Evolutionary conservation across 2,329 filamentous ascomycete species (phyloP).

Genomic region (Beauveria caledonica): DNA sequence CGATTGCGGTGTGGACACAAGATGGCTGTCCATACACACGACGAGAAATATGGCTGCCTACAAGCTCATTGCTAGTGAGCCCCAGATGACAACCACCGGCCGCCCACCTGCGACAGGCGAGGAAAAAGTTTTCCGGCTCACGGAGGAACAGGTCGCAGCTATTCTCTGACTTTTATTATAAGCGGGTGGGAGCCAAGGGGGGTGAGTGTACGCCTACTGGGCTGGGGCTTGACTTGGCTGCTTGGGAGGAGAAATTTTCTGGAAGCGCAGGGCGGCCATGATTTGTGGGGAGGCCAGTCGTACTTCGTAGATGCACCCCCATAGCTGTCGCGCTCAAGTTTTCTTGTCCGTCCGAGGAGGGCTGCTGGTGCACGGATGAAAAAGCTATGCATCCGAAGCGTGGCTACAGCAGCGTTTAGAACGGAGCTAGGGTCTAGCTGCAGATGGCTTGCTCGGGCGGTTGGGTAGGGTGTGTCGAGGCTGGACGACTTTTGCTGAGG

Average conservation of each 20-base stretch:
- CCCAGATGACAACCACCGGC: background rate
- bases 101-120: background rate
- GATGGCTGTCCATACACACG: constrained; percentile 2
- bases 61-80: background rate
- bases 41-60: constrained; percentile 11
- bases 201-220: background rate
- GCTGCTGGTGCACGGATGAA: background rate
- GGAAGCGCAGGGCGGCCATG: background rate
- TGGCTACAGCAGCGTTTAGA: background rate
- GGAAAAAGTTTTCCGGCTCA: constrained; percentile 4
- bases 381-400: background rate
- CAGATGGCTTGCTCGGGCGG: background rate
- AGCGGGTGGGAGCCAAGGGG: background rate
- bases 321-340: background rate
- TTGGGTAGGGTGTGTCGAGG: background rate
- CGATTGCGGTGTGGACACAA: constrained; percentile 1
- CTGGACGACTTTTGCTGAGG: background rate
- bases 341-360: background rate
- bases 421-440: background rate
- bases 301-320: constrained; percentile 10
- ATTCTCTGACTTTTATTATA: background rate
- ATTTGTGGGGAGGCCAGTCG: background rate
- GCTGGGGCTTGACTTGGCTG: constrained; percentile 3
- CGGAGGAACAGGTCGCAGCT: background rate
- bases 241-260: constrained; percentile 10